Base-by-base conservation (phyloP, 257 asterid species). In the Solanum paucissectum region DNA sequence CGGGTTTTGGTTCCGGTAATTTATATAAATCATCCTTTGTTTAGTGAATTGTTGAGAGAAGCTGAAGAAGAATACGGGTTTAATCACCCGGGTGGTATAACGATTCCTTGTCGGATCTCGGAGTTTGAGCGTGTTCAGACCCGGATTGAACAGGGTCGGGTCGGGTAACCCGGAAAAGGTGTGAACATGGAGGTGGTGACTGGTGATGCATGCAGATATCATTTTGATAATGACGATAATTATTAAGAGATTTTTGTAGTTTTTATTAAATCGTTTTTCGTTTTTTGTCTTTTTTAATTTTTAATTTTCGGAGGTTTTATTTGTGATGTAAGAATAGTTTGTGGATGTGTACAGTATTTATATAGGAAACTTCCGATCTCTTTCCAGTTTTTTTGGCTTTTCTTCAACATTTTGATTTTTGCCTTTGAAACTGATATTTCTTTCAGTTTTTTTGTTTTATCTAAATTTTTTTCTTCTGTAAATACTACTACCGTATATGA, bases 51-150 rank as follows among this genome's bases (percentile, higher is more conserved):
- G 90, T 87, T 96, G 29, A 92, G 89, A 58, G 95, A 93, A 72
- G 94, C 98, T 83, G 98, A 96, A 87, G 90, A 89, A 77, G 98
- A 92, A 91, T 96, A 88, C 92, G 99, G 99, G 94, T 96, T 89
- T 42, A 60, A 93, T 79, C 96, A 96, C 52, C 94, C 98, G 89
- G 98, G 99, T 23, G 98, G 98, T 84, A 93, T 96, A 12, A 94
- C 96, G 60, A 91, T 96, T 85, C 98, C 99, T 16, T 96, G 99
- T 75, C 96, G 94, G 94, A 87, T 96, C 90, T 91, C 99, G 89
- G 99, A 95, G 94, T 96, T 96, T 90, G 99, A 96, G 97, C 90
- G 90, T 9, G 92, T 96, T 46, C 94, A 92, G 94, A 94, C 95
- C 96, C 95, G 96, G 92, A 96, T 96, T 89, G 66, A 91, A 88